phyloP scores from a whole-genome alignment of 1,284 basidiomycete species.

The Mycena sp. region DNA sequence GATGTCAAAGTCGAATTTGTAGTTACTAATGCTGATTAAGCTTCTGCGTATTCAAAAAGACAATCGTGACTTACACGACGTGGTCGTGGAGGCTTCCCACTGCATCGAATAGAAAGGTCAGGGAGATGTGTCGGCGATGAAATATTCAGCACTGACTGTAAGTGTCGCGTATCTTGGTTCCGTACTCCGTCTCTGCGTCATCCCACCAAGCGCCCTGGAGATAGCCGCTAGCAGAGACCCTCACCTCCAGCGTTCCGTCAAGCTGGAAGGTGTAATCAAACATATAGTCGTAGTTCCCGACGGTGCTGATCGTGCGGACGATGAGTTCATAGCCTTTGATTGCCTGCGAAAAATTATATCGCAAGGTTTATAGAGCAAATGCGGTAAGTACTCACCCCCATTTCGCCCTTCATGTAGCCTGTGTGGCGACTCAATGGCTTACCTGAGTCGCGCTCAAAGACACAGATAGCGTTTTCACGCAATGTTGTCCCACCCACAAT shows the following conservation, averaged over 20 bases:
- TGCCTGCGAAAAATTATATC: conserved; percentile 46
- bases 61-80: conserved; percentile 63
- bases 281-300: conserved; percentile 71
- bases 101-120: conserved; percentile 37
- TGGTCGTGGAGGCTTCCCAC: conserved; percentile 79
- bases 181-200: conserved; percentile 58
- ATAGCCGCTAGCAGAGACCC: conserved; percentile 73
- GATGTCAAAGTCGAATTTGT: conserved; percentile 62
- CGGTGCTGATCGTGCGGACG: conserved; percentile 64
- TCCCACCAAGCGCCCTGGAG: conserved; percentile 71
- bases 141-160: conserved; percentile 52
- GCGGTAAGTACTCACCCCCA: conserved; percentile 43
- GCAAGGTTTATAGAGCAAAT: no score
- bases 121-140: neutral
- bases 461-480: conserved; percentile 64
- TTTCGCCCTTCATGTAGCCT: conserved; percentile 59
- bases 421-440: conserved; percentile 69
- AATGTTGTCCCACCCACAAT: conserved; percentile 52
- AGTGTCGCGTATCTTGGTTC: conserved; percentile 62
- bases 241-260: conserved; percentile 73
- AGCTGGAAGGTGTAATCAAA: conserved; percentile 75
- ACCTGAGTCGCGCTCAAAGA: conserved; percentile 70
- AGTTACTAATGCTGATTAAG: conserved; percentile 13
- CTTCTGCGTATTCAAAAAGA: neutral
- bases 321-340: conserved; percentile 68